Conservation (phyloP, 1,284 basidiomycete species). For the Pseudozyma pruni region DNA sequence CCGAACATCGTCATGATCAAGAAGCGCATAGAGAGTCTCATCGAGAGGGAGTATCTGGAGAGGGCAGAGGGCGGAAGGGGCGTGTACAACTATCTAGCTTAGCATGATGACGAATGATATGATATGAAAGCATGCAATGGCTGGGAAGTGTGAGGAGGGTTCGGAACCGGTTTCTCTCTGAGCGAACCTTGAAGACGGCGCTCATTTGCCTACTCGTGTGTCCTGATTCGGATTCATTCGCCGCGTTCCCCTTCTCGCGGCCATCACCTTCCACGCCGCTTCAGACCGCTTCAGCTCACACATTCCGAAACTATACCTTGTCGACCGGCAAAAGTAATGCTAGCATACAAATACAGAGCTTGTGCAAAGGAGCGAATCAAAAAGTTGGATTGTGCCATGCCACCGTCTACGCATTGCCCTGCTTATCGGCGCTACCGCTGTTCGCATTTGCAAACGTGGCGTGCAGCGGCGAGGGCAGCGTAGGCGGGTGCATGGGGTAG, state of each 20-base stretch:
- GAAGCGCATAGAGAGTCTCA: constrained; percentile 90
- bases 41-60: constrained; percentile 74
- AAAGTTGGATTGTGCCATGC: too few relatives aligned
- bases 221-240: too few relatives aligned
- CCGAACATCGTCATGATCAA: constrained; percentile 89
- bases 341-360: background rate
- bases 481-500: constrained; percentile 45
- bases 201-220: too few relatives aligned
- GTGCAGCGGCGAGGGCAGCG: constrained; percentile 23
- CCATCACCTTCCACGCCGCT: too few relatives aligned
- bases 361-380: too few relatives aligned
- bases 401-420: background rate
- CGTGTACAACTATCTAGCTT: constrained; percentile 63
- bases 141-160: too few relatives aligned
- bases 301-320: too few relatives aligned
- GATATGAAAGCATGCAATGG: background rate
- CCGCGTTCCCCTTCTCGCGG: too few relatives aligned
- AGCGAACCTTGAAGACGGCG: too few relatives aligned
- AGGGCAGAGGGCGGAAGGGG: constrained; percentile 36
- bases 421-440: background rate
- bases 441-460: constrained; percentile 26
- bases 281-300: too few relatives aligned
- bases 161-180: too few relatives aligned
- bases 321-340: background rate
- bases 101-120: background rate